phyloP scores from a whole-genome alignment of 345 rosid species.

The Acer saccharum region DNA sequence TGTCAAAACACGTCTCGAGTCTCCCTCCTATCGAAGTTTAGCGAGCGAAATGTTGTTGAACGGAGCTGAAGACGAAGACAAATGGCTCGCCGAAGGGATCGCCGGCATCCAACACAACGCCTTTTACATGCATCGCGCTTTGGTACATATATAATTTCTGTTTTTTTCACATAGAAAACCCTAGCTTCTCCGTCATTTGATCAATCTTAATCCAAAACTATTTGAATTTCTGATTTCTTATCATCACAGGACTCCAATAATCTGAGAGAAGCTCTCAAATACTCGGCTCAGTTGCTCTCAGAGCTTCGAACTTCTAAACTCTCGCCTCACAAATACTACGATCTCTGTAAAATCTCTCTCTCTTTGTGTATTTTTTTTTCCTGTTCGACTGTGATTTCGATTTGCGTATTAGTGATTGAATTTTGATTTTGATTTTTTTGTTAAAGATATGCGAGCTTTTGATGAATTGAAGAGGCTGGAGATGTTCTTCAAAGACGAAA shows the following conservation, averaged over 20 bases:
- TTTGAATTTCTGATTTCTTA: not conserved
- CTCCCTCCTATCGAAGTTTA: not conserved
- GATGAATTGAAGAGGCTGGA: slow-evolving; percentile 86
- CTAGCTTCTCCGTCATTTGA: not conserved
- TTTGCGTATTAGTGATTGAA: slow-evolving; percentile 16
- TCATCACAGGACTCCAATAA: slow-evolving; percentile 67
- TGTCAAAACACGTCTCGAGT: not conserved
- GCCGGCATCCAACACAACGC: slow-evolving; percentile 91
- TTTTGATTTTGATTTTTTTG: not conserved
- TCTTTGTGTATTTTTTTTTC: not conserved
- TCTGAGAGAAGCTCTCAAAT: slow-evolving; percentile 87
- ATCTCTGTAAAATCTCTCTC: slow-evolving; percentile 57
- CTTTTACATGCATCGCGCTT: slow-evolving; percentile 84
- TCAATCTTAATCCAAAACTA: not conserved
- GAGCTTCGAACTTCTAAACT: slow-evolving; percentile 94
- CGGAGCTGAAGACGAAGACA: slow-evolving; percentile 83
- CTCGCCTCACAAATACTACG: slow-evolving; percentile 89
- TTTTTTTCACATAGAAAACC: not conserved
- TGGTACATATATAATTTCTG: slow-evolving; percentile 43
- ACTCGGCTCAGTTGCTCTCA: slow-evolving; percentile 86
- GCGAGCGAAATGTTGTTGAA: slow-evolving; percentile 39
- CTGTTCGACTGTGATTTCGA: slow-evolving; percentile 11
- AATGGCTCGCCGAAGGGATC: slow-evolving; percentile 97
- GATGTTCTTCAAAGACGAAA: slow-evolving; percentile 82
- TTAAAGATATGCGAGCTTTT: slow-evolving; percentile 81